These are phyloP conservation scores for Emergomyces orientalis DNA, from an alignment of 2,329 filamentous ascomycete species.

Conservation along the genomic window DNA sequence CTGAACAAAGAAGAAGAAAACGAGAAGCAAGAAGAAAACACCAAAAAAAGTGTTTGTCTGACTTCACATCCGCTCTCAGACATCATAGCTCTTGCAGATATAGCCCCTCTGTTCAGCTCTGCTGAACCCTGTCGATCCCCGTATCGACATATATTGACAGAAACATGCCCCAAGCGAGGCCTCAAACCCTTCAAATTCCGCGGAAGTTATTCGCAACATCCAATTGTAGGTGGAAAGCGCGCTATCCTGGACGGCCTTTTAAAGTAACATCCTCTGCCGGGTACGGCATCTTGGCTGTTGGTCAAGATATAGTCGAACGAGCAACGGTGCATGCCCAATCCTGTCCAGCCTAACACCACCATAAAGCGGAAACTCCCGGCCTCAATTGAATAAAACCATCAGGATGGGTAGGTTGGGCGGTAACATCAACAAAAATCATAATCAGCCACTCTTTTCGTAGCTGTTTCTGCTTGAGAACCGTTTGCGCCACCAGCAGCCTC, in stretches of 20 bases:
- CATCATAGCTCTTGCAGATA: not conserved
- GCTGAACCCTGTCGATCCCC: not conserved
- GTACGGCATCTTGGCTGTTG: too few relatives aligned
- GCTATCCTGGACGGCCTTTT: not conserved
- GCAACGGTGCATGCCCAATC: too few relatives aligned
- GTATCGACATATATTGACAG: not conserved
- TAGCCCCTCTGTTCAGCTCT: not conserved
- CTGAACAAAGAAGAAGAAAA: too few relatives aligned
- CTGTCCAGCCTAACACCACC: too few relatives aligned
- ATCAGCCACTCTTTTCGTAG: not conserved
- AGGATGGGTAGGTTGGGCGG: not conserved
- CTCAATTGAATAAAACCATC: too few relatives aligned
- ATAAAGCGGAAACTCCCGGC: too few relatives aligned
- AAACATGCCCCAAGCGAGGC: not conserved
- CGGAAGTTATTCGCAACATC: not conserved
- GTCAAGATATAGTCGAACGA: too few relatives aligned
- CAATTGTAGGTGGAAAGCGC: not conserved
- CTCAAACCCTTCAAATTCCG: not conserved
- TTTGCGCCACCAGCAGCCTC: not conserved
- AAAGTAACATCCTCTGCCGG: too few relatives aligned
- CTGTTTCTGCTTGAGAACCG: not conserved
- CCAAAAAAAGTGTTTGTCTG: not conserved
- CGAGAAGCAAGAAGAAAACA: too few relatives aligned
- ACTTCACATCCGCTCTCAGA: not conserved
- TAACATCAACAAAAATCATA: not conserved